Evolutionary conservation across 2,329 filamentous ascomycete genomes (phyloP).

Genomic region (Colletotrichum orchidophilum): DNA sequence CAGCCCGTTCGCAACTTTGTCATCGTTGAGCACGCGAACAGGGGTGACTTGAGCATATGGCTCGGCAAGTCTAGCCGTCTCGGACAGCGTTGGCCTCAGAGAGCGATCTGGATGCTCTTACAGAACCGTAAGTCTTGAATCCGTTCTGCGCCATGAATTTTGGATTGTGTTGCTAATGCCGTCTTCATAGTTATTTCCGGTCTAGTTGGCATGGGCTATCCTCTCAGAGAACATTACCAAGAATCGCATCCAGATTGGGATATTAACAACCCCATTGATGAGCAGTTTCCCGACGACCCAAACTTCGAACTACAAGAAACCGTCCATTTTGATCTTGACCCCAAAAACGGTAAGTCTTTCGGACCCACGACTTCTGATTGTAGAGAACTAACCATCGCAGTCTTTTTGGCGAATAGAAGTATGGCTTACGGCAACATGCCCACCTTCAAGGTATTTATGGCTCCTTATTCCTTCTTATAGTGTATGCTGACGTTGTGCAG

Average conservation of each 20-base stretch:
- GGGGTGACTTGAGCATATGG: conserved; percentile 36
- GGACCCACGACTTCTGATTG: too few species aligned
- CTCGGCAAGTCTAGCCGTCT: conserved; percentile 23
- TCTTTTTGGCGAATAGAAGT: conserved; percentile 4
- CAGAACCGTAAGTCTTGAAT: conserved; percentile 13
- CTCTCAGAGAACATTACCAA: conserved; percentile 2
- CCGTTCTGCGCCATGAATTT: background rate
- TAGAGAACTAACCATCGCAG: background rate
- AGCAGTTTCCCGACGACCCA: conserved; percentile 14
- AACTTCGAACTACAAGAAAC: conserved; percentile 25
- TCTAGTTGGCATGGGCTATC: conserved; percentile 40
- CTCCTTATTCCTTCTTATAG: background rate
- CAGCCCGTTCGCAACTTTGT: conserved; percentile 31
- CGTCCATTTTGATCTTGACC: conserved; percentile 36
- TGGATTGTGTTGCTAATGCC: conserved; percentile 6
- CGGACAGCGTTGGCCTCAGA: conserved; percentile 11
- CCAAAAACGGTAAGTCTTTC: conserved; percentile 40
- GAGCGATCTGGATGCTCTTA: conserved; percentile 29
- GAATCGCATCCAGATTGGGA: conserved; percentile 3
- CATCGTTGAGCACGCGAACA: conserved; percentile 40
- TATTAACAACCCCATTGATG: conserved; percentile 12
- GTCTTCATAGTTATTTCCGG: conserved; percentile 39
- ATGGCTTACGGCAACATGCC: background rate
- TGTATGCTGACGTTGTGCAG: conserved; percentile 8
- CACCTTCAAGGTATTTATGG: conserved; percentile 25